phyloP scores from a whole-genome alignment of 805 yeast genomes.

The Tetrapisispora pingtungensis region DNA sequence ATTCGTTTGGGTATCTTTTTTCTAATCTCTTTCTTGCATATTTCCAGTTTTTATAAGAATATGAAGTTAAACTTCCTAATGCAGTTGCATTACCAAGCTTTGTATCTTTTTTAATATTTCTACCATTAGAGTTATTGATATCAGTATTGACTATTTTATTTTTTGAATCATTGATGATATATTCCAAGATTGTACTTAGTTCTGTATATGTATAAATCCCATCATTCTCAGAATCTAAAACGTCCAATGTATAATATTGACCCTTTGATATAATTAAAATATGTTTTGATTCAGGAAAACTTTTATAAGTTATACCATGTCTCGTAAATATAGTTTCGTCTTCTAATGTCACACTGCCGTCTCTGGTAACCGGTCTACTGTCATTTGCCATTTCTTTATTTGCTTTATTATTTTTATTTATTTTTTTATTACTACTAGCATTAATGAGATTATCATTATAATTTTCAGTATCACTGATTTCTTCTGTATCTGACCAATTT shows the following conservation, averaged over 20 bases:
- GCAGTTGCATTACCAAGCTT: constrained; percentile 52
- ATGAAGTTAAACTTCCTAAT: constrained; percentile 81
- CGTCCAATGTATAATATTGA: constrained; percentile 83
- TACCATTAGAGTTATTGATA: too few species aligned
- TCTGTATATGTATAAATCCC: constrained; percentile 57
- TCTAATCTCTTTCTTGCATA: constrained; percentile 47
- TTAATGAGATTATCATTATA: background rate
- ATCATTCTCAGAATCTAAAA: constrained; percentile 57
- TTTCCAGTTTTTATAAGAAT: constrained; percentile 78
- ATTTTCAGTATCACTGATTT: background rate
- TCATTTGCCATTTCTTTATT: constrained; percentile 1
- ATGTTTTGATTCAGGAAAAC: constrained; percentile 57
- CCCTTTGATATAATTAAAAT: constrained; percentile 68
- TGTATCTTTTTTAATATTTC: constrained; percentile 33
- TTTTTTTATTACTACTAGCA: background rate
- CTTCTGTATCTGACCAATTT: constrained; percentile 15
- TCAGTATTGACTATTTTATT: background rate
- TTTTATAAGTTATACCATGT: constrained; percentile 64
- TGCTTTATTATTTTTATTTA: background rate
- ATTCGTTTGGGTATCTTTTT: constrained; percentile 30
- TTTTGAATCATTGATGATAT: constrained; percentile 57
- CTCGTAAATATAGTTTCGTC: constrained; percentile 5
- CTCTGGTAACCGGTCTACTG: constrained; percentile 7
- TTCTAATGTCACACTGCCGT: constrained; percentile 2
- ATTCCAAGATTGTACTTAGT: constrained; percentile 51